Evolutionary conservation across 306 rosid species (phyloP), one percentile per base, ranked within the genome.

Genomic region (Corylus americana): DNA sequence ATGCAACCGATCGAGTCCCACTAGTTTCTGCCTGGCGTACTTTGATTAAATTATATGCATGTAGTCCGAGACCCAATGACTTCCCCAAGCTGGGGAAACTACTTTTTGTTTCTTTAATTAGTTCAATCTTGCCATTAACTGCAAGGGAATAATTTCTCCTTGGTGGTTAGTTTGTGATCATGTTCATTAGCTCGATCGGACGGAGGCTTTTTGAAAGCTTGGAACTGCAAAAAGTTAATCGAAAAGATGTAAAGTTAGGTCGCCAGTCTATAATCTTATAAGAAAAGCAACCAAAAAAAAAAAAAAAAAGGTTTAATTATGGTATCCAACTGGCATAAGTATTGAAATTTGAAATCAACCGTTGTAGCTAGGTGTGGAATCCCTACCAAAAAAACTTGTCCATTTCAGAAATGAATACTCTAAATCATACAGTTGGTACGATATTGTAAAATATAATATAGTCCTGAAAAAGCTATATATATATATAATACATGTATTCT

Each of bases 1-100:
- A 16, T 31, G 35, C 35, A 31, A 31, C 35, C 35, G 2, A 42
- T 29, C 9, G 71, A 74, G 72, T 71, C 53, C 53, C 77, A 58
- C 53, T 48, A 58, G 62, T 59, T 39, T 42, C 18, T 42, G 72
- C 42, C 72, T 27, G 51, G 18, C 29, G n/a, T 68, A 39, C 51
- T 68, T 37, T 67, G 5, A 17, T 47, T 35, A 37, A 37, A 35
- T 35, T 62, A 29, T 35, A 7, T 8, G 14, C 39, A 18, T 16
- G 20, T 18, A 18, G 18, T 5, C 8, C 2, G 39, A 17, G n/a
- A 39, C 50, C 49, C 71, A 39, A 39, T 39, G 49, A 64, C n/a
- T 31, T n/a, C 76, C 53, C 71, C 50, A 78, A 29, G 69, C 58
- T 55, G 76, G 35, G 71, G 47, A 69, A 70, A 45, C 39, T 62